Evolutionary conservation across 2,329 filamentous ascomycete species (phyloP).

Genomic region (Salinomyces thailandicus): DNA sequence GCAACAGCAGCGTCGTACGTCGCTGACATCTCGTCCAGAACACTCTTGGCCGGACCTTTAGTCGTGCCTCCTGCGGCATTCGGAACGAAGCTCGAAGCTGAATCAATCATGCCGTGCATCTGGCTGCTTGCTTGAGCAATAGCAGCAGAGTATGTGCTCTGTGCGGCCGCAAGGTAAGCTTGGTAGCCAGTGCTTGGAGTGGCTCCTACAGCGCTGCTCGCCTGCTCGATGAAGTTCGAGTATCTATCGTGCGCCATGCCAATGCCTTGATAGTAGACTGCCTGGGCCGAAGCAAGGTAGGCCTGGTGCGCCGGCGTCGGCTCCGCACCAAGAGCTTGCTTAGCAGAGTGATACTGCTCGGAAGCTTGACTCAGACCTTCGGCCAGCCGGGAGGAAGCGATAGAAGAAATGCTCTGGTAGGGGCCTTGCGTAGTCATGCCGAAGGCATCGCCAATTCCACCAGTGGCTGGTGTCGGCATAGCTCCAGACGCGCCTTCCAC

Average conservation of each 20-base stretch:
- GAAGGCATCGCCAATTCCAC: background rate
- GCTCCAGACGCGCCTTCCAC: constrained; percentile 39
- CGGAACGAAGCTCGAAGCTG: constrained; percentile 11
- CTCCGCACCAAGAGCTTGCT: constrained; percentile 49
- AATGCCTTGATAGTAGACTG: constrained; percentile 67
- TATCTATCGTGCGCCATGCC: constrained; percentile 72
- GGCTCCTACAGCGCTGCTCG: constrained; percentile 58
- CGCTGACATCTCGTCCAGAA: constrained; percentile 20
- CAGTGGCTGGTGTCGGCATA: constrained; percentile 23
- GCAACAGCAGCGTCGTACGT: constrained; percentile 23
- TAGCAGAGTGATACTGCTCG: constrained; percentile 59
- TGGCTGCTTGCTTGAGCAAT: constrained; percentile 23
- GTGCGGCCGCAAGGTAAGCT: constrained; percentile 58
- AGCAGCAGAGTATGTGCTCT: constrained; percentile 26
- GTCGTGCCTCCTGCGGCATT: constrained; percentile 13
- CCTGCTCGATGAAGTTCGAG: constrained; percentile 61
- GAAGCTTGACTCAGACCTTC: constrained; percentile 63
- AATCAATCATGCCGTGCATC: constrained; percentile 16
- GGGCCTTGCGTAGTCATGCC: constrained; percentile 32
- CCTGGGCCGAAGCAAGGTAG: constrained; percentile 48
- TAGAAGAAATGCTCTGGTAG: constrained; percentile 50
- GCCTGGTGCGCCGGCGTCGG: constrained; percentile 44
- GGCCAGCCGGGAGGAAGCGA: constrained; percentile 59
- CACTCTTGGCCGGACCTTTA: constrained; percentile 18
- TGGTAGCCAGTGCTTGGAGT: constrained; percentile 58